Evolutionary conservation across 2,329 filamentous ascomycete species (phyloP).

Genomic region (Fusarium armeniacum): DNA sequence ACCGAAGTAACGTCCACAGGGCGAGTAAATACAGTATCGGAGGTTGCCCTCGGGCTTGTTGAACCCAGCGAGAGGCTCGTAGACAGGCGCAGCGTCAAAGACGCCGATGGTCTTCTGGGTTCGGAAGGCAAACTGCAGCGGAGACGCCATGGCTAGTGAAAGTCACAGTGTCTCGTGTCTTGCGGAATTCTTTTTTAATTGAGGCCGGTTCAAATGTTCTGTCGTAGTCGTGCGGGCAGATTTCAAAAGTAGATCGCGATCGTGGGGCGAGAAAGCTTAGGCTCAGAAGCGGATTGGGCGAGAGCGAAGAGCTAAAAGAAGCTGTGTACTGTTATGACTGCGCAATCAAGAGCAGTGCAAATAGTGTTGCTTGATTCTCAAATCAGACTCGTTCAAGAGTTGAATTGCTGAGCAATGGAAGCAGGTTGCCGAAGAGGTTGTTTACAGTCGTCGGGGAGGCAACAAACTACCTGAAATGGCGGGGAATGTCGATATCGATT

Average conservation of each 20-base stretch:
- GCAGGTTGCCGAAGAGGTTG: slow-evolving; percentile 25
- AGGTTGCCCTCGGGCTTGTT: slow-evolving; percentile 90
- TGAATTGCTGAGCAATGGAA: slow-evolving; percentile 25
- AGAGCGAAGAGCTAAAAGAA: slow-evolving; percentile 32
- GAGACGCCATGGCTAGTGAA: slow-evolving; percentile 93
- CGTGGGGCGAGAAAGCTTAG: slow-evolving; percentile 35
- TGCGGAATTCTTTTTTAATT: slow-evolving; percentile 48
- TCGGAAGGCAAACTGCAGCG: slow-evolving; percentile 96
- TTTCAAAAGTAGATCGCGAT: slow-evolving; percentile 39
- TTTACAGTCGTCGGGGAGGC: slow-evolving; percentile 38
- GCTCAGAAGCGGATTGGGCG: slow-evolving; percentile 36
- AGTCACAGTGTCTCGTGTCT: slow-evolving; percentile 74
- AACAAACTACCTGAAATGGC: slow-evolving; percentile 39
- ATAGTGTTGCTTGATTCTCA: slow-evolving; percentile 24
- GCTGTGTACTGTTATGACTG: slow-evolving; percentile 28
- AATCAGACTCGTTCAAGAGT: slow-evolving; percentile 12
- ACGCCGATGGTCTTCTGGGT: slow-evolving; percentile 97
- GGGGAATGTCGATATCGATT: slow-evolving; percentile 41
- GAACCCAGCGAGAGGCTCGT: slow-evolving; percentile 87
- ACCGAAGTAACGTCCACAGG: slow-evolving; percentile 95
- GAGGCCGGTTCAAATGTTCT: slow-evolving; percentile 50
- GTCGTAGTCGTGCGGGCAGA: slow-evolving; percentile 38
- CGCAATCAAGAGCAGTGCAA: slow-evolving; percentile 43
- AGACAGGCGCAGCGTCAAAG: slow-evolving; percentile 90
- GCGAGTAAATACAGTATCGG: slow-evolving; percentile 94